Evolutionary conservation across 257 asterid species (phyloP).

Genomic region (Osmanthus fragrans): DNA sequence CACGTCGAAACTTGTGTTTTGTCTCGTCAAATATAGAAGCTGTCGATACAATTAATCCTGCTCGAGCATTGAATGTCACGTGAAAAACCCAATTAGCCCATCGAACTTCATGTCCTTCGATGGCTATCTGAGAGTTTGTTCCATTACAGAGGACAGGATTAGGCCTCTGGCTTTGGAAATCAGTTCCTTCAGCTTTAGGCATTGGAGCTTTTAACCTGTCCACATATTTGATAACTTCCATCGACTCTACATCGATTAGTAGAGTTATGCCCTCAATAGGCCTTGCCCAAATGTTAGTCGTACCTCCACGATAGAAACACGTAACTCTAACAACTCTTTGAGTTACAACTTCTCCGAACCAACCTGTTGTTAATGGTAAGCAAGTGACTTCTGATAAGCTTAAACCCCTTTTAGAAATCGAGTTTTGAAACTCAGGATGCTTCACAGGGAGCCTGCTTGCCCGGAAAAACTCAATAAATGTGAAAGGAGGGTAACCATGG

Average conservation of each 20-base stretch:
- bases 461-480: constrained; percentile 42
- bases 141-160: constrained; percentile 26
- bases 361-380: constrained; percentile 59
- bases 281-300: constrained; percentile 68
- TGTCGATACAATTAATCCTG: constrained; percentile 62
- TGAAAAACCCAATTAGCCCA: constrained; percentile 79
- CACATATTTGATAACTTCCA: constrained; percentile 36
- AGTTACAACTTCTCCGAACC: constrained; percentile 62
- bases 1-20: constrained; percentile 36
- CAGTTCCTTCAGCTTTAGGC: constrained; percentile 51
- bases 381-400: constrained; percentile 64
- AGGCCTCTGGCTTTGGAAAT: constrained; percentile 45
- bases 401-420: constrained; percentile 55
- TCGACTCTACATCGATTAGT: constrained; percentile 48
- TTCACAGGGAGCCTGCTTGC: constrained; percentile 44
- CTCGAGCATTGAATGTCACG: constrained; percentile 57
- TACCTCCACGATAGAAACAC: constrained; percentile 63
- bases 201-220: constrained; percentile 43
- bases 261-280: constrained; percentile 60
- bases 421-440: constrained; percentile 47
- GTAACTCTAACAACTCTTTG: constrained; percentile 47
- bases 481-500: constrained; percentile 63
- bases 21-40: constrained; percentile 46
- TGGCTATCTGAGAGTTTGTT: constrained; percentile 28
- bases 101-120: constrained; percentile 42